Evolutionary conservation across 331 rosid genomes (phyloP).

Genomic region (Prunus yedoensis): DNA sequence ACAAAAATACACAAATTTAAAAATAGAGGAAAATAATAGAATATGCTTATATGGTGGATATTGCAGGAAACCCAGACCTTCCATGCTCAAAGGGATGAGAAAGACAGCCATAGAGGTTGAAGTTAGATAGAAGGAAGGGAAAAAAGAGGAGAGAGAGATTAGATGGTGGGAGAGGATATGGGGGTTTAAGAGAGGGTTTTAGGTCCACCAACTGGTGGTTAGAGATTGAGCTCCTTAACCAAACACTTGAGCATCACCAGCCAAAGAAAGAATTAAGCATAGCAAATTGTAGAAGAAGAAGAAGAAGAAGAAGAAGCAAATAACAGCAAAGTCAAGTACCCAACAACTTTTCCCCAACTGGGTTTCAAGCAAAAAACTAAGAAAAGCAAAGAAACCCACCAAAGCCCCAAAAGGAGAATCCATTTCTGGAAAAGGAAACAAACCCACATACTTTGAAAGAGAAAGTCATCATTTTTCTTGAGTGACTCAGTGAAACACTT

Average conservation of each 20-base stretch:
- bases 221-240: conserved; percentile 62
- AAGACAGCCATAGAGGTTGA: conserved; percentile 21
- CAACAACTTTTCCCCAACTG: conserved; percentile 7
- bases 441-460: conserved; percentile 14
- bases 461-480: conserved; percentile 35
- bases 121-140: conserved; percentile 12
- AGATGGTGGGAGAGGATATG: conserved; percentile 27
- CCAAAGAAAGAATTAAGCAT: conserved; percentile 9
- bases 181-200: conserved; percentile 51
- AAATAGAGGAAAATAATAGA: conserved; percentile 14
- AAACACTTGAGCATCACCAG: conserved; percentile 37
- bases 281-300: neutral
- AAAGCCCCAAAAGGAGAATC: conserved; percentile 19
- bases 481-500: conserved; percentile 13
- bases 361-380: conserved; percentile 23
- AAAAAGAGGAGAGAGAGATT: conserved; percentile 21
- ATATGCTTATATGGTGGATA: conserved; percentile 37
- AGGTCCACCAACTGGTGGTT: conserved; percentile 78
- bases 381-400: conserved; percentile 15
- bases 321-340: neutral
- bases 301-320: conserved; percentile 4
- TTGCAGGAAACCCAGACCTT: conserved; percentile 46
- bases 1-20: conserved; percentile 11
- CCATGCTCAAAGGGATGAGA: conserved; percentile 41
- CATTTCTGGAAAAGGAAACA: conserved; percentile 16